Percentiles rank a stretch among this genome's conserved stretches.
Conservation (phyloP, 305 asterid species). For the Rubia occidens region DNA sequence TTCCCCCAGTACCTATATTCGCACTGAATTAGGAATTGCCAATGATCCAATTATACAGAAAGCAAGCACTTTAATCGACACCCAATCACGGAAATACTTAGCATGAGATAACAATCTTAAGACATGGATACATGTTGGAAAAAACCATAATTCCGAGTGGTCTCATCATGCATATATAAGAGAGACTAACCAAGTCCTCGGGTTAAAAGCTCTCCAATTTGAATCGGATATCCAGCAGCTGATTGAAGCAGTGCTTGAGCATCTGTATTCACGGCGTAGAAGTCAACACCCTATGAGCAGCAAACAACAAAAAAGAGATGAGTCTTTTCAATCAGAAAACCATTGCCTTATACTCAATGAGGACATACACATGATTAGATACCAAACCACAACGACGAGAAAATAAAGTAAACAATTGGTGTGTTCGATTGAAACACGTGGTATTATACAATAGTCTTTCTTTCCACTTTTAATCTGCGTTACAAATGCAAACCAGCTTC, state of each 20-base stretch:
- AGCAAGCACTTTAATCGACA: neutral
- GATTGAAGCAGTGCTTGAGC: conserved; percentile 86
- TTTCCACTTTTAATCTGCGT: neutral
- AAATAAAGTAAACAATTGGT: neutral
- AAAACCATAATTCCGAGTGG: neutral
- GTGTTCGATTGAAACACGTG: no score
- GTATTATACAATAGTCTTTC: neutral
- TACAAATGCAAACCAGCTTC: neutral
- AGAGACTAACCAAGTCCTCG: conserved; percentile 75
- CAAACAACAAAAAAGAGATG: conserved; percentile 10
- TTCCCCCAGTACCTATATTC: conserved; percentile 84
- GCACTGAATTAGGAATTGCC: conserved; percentile 9
- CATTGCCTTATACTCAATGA: neutral
- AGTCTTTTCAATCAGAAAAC: neutral
- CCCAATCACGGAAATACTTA: neutral
- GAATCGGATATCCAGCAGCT: conserved; percentile 67
- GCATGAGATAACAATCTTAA: neutral
- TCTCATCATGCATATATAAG: conserved; percentile 13
- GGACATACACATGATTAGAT: neutral
- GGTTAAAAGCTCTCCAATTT: conserved; percentile 93
- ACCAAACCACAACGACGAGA: neutral
- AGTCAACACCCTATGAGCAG: conserved; percentile 69
- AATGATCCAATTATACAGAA: conserved; percentile 1
- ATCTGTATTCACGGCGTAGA: conserved; percentile 87
- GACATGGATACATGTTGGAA: no score